These are phyloP conservation scores for Grammothele lineata DNA, from an alignment of 768 basidiomycete species.

Conservation along the genomic window DNA sequence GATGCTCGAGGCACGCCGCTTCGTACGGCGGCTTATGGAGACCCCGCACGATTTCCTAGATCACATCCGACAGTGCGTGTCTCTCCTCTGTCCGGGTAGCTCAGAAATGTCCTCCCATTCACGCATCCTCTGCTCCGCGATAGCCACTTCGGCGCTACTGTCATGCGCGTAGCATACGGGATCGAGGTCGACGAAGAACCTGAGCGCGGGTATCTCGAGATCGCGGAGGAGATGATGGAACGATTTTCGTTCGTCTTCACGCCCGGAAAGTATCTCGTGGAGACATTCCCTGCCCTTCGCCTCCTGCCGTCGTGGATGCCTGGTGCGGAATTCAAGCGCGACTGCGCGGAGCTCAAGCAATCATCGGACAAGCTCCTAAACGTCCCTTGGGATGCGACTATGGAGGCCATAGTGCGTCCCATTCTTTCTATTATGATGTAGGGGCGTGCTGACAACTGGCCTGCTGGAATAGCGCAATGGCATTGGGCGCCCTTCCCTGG, in stretches of 20 bases:
- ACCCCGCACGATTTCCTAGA: not conserved
- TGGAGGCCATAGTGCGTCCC: constrained; percentile 11
- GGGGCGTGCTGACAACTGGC: not conserved
- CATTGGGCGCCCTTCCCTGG: not conserved
- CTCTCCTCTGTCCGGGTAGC: too few species aligned
- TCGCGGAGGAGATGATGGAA: constrained; percentile 1
- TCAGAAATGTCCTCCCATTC: too few species aligned
- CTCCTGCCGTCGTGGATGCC: constrained; percentile 19
- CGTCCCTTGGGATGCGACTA: constrained; percentile 8
- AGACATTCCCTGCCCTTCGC: constrained; percentile 1
- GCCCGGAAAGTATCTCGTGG: constrained; percentile 1
- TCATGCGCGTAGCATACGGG: constrained; percentile 26
- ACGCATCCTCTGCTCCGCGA: too few species aligned
- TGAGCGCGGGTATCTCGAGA: constrained; percentile 17
- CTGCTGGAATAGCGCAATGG: not conserved
- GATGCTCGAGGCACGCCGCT: not conserved
- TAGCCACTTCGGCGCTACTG: not conserved
- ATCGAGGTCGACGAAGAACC: constrained; percentile 19
- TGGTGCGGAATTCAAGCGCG: constrained; percentile 14
- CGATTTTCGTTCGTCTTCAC: not conserved
- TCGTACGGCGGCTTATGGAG: not conserved
- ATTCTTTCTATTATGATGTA: too few species aligned
- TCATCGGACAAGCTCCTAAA: constrained; percentile 3
- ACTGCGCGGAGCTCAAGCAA: constrained; percentile 3
- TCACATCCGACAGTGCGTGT: not conserved